Percentiles rank a stretch among this genome's conserved stretches.
Conservation (phyloP, 2,329 filamentous ascomycete species). For the Trichoderma sp. region DNA sequence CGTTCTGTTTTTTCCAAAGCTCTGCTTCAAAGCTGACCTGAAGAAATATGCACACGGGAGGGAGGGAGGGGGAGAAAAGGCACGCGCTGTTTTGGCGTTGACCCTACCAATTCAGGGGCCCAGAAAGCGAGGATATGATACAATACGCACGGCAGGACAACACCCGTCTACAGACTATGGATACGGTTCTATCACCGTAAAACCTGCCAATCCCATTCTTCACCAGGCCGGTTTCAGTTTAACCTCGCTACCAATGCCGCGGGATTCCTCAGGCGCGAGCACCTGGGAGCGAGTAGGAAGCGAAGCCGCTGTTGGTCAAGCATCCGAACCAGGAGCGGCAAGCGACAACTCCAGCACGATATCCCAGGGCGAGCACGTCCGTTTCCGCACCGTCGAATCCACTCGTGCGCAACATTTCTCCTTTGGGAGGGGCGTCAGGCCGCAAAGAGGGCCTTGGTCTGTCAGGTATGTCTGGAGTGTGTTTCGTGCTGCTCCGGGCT, state of each 20-base stretch:
- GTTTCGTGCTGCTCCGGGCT: neutral
- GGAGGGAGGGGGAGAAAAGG: neutral
- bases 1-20: neutral
- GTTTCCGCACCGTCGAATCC: neutral
- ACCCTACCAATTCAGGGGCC: slow-evolving; percentile 8
- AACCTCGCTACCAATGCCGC: slow-evolving; percentile 8
- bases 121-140: neutral
- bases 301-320: neutral
- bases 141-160: slow-evolving; percentile 1
- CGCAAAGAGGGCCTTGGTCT: neutral
- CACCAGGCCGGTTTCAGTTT: neutral
- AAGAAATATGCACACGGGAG: neutral
- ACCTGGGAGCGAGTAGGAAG: slow-evolving; percentile 12
- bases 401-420: slow-evolving; percentile 4
- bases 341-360: neutral
- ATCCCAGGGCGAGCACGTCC: neutral
- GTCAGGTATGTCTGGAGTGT: neutral
- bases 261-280: neutral
- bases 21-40: neutral
- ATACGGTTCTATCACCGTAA: neutral
- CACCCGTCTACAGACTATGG: neutral
- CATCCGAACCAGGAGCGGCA: neutral
- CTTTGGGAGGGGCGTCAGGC: neutral
- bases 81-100: neutral
- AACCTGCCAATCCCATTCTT: neutral